These are phyloP conservation scores for Petunia hybrid DNA, from an alignment of 305 asterid species.

Conservation along the genomic window DNA sequence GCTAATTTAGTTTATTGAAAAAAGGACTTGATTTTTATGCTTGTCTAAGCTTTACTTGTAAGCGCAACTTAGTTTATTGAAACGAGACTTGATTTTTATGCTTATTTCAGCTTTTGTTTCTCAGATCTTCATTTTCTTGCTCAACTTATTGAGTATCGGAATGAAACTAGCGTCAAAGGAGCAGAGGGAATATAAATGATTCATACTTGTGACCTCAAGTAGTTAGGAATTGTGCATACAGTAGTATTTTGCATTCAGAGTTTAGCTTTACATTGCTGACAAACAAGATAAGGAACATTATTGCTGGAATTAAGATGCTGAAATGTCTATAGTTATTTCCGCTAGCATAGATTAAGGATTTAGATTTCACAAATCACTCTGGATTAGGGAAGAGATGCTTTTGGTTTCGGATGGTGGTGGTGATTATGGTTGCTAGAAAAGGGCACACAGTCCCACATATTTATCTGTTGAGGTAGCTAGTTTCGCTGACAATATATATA, in stretches of 20 bases:
- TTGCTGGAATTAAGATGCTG: background rate
- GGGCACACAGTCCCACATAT: background rate
- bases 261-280: background rate
- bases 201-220: background rate
- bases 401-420: too few species aligned
- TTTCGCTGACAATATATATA: background rate
- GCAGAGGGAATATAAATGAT: background rate
- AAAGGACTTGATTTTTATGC: background rate
- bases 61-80: background rate
- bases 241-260: background rate
- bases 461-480: background rate
- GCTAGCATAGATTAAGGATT: background rate
- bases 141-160: background rate
- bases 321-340: background rate
- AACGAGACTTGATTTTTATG: background rate
- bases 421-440: background rate
- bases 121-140: background rate
- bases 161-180: background rate
- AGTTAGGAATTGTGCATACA: background rate
- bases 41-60: background rate
- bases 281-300: background rate
- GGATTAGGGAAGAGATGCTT: background rate
- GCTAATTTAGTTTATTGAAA: too few species aligned
- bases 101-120: too few species aligned
- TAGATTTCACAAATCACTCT: background rate